These are phyloP conservation scores for Schoenoplectus tabernaemontani DNA, from an alignment of 202 grass and related monocot genomes.

Conservation along the genomic window DNA sequence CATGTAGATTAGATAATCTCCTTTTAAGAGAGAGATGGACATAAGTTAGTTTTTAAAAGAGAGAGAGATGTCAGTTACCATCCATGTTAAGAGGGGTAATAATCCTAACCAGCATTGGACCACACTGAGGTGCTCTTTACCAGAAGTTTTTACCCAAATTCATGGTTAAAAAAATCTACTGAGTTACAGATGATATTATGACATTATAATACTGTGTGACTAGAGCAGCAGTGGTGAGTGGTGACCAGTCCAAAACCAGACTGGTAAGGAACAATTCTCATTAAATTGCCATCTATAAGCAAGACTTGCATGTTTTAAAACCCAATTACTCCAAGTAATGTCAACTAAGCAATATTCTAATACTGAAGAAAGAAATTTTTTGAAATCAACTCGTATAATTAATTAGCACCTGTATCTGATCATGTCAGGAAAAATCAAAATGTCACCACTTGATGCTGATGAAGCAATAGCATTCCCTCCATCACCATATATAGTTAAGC, in stretches of 20 bases:
- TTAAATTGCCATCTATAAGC: neutral
- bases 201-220: neutral
- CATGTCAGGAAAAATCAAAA: slow-evolving; percentile 99
- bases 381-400: slow-evolving; percentile 16
- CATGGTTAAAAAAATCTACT: neutral
- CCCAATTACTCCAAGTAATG: slow-evolving; percentile 19
- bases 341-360: slow-evolving; percentile 10
- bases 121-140: neutral
- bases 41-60: neutral
- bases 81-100: neutral
- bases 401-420: slow-evolving; percentile 67
- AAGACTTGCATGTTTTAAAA: slow-evolving; percentile 19
- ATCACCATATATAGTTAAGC: slow-evolving; percentile 82
- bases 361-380: slow-evolving; percentile 6
- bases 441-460: slow-evolving; percentile 64
- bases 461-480: slow-evolving; percentile 58
- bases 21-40: slow-evolving; percentile 15
- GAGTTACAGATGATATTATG: neutral
- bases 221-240: neutral
- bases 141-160: neutral
- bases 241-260: neutral
- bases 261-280: neutral
- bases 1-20: slow-evolving; percentile 59
- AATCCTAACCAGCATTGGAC: neutral
- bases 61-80: neutral